Conservation (phyloP, 2,329 filamentous ascomycete genomes). For the Ploettnerulaceae sp. region DNA sequence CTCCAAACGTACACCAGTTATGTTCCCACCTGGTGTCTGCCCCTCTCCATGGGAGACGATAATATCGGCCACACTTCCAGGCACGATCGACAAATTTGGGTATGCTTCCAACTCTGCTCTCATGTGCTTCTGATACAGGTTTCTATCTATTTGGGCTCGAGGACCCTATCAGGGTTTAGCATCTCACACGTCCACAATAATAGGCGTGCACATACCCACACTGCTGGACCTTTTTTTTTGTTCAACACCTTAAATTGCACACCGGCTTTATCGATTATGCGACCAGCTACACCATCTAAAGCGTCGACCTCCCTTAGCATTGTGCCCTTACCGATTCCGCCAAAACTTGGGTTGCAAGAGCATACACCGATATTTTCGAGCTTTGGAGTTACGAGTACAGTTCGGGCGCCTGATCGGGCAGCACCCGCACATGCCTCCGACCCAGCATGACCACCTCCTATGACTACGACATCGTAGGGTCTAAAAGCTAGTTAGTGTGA, state of each 20-base stretch:
- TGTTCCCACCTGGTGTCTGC: slow-evolving; percentile 58
- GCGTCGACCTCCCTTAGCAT: slow-evolving; percentile 95
- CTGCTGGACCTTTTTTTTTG: slow-evolving; percentile 82
- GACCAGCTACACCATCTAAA: slow-evolving; percentile 80
- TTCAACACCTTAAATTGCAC: slow-evolving; percentile 94
- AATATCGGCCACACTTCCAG: slow-evolving; percentile 90
- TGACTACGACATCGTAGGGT: slow-evolving; percentile 83
- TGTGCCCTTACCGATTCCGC: slow-evolving; percentile 96
- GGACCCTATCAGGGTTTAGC: slow-evolving; percentile 56
- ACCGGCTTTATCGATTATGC: slow-evolving; percentile 88
- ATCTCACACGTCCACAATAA: neutral
- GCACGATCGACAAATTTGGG: slow-evolving; percentile 71
- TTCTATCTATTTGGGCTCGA: slow-evolving; percentile 89
- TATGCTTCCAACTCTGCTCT: slow-evolving; percentile 75
- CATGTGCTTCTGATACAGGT: slow-evolving; percentile 88
- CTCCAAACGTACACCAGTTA: slow-evolving; percentile 81
- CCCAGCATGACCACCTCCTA: slow-evolving; percentile 93
- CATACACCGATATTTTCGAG: slow-evolving; percentile 87
- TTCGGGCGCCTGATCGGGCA: slow-evolving; percentile 81
- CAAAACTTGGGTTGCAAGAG: slow-evolving; percentile 95
- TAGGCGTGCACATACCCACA: slow-evolving; percentile 56
- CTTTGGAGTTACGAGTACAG: slow-evolving; percentile 84
- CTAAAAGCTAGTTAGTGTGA: slow-evolving; percentile 11
- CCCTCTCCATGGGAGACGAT: slow-evolving; percentile 57
- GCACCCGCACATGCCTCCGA: slow-evolving; percentile 90